Evolutionary conservation across 2,329 filamentous ascomycete genomes (phyloP).

Genomic region (Arthrobotrys iridis): DNA sequence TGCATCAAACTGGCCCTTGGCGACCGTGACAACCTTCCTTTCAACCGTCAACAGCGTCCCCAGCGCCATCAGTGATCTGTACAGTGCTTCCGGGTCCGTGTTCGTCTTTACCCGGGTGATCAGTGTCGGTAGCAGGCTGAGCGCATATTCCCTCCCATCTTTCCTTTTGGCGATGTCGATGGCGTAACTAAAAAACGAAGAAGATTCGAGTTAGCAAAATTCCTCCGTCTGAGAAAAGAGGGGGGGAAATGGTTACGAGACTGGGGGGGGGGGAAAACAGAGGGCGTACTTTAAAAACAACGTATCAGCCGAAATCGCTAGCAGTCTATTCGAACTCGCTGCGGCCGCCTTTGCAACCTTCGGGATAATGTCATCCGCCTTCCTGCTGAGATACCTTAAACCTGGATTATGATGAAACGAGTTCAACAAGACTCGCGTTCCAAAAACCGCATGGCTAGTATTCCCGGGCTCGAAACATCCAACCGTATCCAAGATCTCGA

Average conservation of each 20-base stretch:
- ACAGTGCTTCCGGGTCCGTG: conserved; percentile 82
- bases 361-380: conserved; percentile 71
- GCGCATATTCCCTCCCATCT: conserved; percentile 59
- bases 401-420: conserved; percentile 81
- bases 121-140: conserved; percentile 69
- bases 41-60: conserved; percentile 78
- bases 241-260: conserved; percentile 11
- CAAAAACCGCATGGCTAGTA: conserved; percentile 87
- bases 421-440: conserved; percentile 81
- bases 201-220: conserved; percentile 10
- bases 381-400: conserved; percentile 70
- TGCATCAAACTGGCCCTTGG: conserved; percentile 63
- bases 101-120: conserved; percentile 72
- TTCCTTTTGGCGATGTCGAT: conserved; percentile 72
- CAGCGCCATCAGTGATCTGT: conserved; percentile 80
- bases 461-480: conserved; percentile 69
- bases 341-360: conserved; percentile 68
- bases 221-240: neutral
- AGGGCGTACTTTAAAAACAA: conserved; percentile 78
- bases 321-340: conserved; percentile 74
- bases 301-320: conserved; percentile 83
- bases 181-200: conserved; percentile 67
- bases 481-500: conserved; percentile 69
- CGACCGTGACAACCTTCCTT: conserved; percentile 63
- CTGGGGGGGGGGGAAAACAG: conserved; percentile 54